phyloP scores from a whole-genome alignment of 139 green algal genomes.

The Chlorella sp. region DNA sequence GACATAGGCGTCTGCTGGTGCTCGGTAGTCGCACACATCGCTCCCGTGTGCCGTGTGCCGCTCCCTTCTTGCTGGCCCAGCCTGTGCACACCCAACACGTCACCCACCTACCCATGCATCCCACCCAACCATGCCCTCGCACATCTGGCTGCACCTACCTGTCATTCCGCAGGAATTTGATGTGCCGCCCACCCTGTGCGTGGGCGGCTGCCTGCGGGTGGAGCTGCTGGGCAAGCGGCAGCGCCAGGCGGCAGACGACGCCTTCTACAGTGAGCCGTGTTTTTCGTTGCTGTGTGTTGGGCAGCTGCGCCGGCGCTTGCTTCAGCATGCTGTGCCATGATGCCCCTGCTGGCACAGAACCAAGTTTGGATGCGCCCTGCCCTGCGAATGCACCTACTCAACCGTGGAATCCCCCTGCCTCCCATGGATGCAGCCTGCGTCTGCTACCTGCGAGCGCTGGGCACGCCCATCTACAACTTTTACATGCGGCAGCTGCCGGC shows the following conservation, averaged over 20 bases:
- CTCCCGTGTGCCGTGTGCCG: no score
- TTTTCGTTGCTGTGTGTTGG: not conserved
- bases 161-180: no score
- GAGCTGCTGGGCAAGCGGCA: slow-evolving; percentile 48
- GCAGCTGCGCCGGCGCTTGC: slow-evolving; percentile 37
- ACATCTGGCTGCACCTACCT: no score
- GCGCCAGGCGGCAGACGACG: slow-evolving; percentile 44
- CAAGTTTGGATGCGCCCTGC: no score
- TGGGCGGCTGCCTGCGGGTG: slow-evolving; percentile 38
- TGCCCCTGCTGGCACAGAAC: slow-evolving; percentile 14
- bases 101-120: no score
- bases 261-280: slow-evolving; percentile 41
- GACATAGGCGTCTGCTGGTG: no score
- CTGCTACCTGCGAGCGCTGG: slow-evolving; percentile 25
- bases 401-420: not conserved
- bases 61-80: no score
- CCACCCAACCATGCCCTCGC: no score
- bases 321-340: slow-evolving; percentile 45
- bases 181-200: slow-evolving; percentile 36
- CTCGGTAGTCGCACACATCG: no score
- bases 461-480: slow-evolving; percentile 44
- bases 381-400: no score
- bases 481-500: not conserved
- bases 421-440: slow-evolving; percentile 47
- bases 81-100: no score